A percentile compares a stretch with the other conserved stretches of the same genome.
Evolutionary conservation across 139 green algal species (phyloP).

Genomic region (Deuterostichococcus epilithicus): DNA sequence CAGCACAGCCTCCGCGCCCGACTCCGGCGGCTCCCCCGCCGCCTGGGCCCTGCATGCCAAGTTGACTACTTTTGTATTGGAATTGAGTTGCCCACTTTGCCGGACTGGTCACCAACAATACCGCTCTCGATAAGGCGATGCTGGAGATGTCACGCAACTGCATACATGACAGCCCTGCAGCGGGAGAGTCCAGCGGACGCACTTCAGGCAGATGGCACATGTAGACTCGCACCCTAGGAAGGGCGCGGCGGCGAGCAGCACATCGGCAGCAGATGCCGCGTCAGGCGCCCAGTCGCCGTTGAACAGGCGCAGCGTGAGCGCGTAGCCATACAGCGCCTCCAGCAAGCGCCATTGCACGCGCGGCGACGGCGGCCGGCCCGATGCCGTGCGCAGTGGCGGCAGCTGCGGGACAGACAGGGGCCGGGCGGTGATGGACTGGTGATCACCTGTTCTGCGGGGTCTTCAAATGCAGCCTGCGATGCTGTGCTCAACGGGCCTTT

Average conservation of each 20-base stretch:
- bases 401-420: neutral
- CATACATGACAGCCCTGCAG: too few relatives aligned
- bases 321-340: slow-evolving; percentile 63
- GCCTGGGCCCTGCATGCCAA: neutral
- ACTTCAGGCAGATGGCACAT: neutral
- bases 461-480: too few relatives aligned
- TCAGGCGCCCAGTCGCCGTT: slow-evolving; percentile 41
- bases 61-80: neutral
- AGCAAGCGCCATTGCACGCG: slow-evolving; percentile 50
- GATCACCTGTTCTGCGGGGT: too few relatives aligned
- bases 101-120: too few relatives aligned
- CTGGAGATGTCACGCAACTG: too few relatives aligned
- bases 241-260: slow-evolving; percentile 3
- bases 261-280: slow-evolving; percentile 11
- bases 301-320: slow-evolving; percentile 37
- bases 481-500: too few relatives aligned
- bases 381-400: slow-evolving; percentile 35
- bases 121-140: too few relatives aligned
- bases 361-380: slow-evolving; percentile 34
- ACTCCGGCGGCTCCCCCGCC: neutral
- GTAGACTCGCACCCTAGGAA: slow-evolving; percentile 4
- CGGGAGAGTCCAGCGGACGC: neutral
- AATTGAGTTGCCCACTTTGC: too few relatives aligned
- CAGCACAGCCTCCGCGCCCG: slow-evolving; percentile 23
- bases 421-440: too few relatives aligned